Conservation (phyloP, 2,329 filamentous ascomycete species). For the Ascochyta fabae region DNA sequence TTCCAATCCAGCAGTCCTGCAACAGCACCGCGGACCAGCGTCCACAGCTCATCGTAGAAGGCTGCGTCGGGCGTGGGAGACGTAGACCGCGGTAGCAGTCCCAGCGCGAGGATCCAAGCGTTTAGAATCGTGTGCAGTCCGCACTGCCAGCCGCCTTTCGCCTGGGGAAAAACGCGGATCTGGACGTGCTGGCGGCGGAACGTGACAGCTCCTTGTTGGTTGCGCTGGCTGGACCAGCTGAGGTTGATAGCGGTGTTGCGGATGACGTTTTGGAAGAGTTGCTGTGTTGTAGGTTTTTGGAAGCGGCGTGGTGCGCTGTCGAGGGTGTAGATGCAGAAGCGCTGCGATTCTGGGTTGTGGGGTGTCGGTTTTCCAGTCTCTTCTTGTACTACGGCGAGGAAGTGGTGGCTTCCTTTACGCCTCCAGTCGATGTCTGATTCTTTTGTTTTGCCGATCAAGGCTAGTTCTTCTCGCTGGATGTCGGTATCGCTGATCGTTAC, state of each 20-base stretch:
- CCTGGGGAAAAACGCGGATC: neutral
- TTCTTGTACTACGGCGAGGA: neutral
- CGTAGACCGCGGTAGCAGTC: conserved; percentile 15
- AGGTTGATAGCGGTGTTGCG: neutral
- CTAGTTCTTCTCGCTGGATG: neutral
- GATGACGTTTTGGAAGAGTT: neutral
- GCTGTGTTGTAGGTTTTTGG: neutral
- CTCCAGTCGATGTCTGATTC: no score
- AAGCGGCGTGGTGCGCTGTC: neutral
- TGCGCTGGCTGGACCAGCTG: neutral
- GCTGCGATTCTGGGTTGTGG: neutral
- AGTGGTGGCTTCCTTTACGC: neutral
- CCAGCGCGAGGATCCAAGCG: conserved; percentile 38
- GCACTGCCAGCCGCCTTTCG: conserved; percentile 2
- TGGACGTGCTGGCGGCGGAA: no score
- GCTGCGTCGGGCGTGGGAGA: neutral
- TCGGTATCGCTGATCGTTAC: neutral
- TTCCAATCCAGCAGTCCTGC: neutral
- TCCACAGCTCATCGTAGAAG: neutral
- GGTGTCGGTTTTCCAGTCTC: neutral
- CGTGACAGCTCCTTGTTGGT: neutral
- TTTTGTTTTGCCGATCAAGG: neutral
- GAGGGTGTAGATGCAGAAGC: neutral
- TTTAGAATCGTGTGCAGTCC: conserved; percentile 29
- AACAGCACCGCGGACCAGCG: neutral